These are phyloP conservation scores for Hyaloscypha finlandica DNA, from an alignment of 495 filamentous ascomycete genomes.

Conservation along the genomic window DNA sequence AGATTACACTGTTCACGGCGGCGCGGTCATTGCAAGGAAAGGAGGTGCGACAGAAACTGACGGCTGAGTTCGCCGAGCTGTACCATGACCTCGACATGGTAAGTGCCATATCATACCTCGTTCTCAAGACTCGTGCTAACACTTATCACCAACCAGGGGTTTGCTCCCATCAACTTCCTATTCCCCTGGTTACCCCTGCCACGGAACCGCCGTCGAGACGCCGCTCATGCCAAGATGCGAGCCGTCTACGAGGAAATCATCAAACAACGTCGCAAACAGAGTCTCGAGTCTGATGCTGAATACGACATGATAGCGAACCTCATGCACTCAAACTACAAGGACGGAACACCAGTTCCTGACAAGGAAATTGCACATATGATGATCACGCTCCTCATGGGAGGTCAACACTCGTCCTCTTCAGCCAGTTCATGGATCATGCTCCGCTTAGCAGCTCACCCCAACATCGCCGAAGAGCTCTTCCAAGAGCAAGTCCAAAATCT, in stretches of 20 bases:
- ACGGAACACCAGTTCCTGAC: constrained; percentile 69
- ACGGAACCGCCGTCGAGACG: constrained; percentile 75
- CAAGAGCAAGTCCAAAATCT: constrained; percentile 67
- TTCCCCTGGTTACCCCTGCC: constrained; percentile 82
- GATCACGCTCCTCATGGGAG: constrained; percentile 87
- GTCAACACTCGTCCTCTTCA: constrained; percentile 83
- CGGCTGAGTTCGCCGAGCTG: constrained; percentile 70
- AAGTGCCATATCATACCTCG: no score
- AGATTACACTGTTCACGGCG: constrained; percentile 84
- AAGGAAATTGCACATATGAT: constrained; percentile 86
- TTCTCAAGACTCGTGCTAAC: no score
- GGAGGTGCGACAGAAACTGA: constrained; percentile 74
- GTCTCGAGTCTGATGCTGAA: constrained; percentile 45
- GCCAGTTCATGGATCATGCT: constrained; percentile 81
- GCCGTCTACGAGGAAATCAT: constrained; percentile 79
- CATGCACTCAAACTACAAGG: constrained; percentile 77
- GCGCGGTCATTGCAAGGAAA: constrained; percentile 77
- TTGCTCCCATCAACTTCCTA: constrained; percentile 81
- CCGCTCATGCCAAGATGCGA: constrained; percentile 71
- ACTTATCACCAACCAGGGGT: no score
- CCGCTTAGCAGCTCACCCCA: constrained; percentile 69
- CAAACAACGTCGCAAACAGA: constrained; percentile 56
- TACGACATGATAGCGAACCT: constrained; percentile 82
- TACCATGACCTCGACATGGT: constrained; percentile 84
- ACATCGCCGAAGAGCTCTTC: constrained; percentile 73